phyloP scores from a whole-genome alignment of 2,329 filamentous ascomycete species.

The Chlorencoelia australis region DNA sequence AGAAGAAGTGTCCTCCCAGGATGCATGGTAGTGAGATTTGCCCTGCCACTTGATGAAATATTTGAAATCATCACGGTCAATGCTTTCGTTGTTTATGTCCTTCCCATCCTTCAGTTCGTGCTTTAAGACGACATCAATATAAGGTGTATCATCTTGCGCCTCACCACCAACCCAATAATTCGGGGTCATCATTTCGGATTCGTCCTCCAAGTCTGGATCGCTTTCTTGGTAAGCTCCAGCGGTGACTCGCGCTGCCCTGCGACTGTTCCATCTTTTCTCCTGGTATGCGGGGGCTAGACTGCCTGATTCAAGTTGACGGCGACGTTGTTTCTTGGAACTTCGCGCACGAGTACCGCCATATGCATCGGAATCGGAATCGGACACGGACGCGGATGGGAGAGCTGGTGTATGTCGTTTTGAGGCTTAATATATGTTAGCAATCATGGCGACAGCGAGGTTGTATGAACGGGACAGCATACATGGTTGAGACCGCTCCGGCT shows the following conservation, averaged over 20 bases:
- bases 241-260: conserved; percentile 66
- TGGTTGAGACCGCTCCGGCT: conserved; percentile 52
- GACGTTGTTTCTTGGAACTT: conserved; percentile 66
- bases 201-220: conserved; percentile 54
- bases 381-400: conserved; percentile 46
- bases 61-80: conserved; percentile 68
- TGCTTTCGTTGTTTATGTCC: conserved; percentile 44
- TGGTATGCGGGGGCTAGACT: conserved; percentile 55
- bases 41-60: conserved; percentile 95
- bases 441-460: conserved; percentile 13
- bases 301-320: conserved; percentile 57
- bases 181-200: conserved; percentile 53
- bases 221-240: conserved; percentile 56
- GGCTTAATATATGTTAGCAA: conserved; percentile 31
- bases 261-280: conserved; percentile 86
- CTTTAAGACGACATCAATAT: conserved; percentile 84
- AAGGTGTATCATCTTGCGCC: conserved; percentile 68
- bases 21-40: conserved; percentile 89
- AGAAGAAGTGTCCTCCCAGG: conserved; percentile 75
- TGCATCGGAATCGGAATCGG: conserved; percentile 58
- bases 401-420: conserved; percentile 51
- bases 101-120: conserved; percentile 67
- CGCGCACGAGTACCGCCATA: conserved; percentile 70
- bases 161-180: conserved; percentile 60
- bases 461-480: conserved; percentile 36